Conservation (phyloP, 106 monocot genomes). For the Hemerocallis citrina region DNA sequence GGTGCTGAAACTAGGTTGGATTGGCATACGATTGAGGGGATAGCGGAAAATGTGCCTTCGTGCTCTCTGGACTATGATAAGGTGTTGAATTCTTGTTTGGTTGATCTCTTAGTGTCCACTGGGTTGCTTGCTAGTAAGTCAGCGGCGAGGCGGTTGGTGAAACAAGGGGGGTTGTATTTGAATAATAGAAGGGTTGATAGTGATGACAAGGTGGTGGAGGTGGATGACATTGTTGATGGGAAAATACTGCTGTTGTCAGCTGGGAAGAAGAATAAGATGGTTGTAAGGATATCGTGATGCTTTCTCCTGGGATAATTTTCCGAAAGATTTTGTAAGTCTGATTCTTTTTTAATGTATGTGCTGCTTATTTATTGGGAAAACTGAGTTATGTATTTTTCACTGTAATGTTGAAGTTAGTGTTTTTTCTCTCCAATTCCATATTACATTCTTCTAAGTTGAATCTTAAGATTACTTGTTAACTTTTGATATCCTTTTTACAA, state of each 20-base stretch:
- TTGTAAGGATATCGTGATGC: slow-evolving; percentile 64
- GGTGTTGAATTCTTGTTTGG: slow-evolving; percentile 61
- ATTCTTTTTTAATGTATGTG: neutral
- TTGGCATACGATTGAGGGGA: slow-evolving; percentile 52
- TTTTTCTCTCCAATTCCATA: too few relatives aligned
- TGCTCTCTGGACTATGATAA: slow-evolving; percentile 48
- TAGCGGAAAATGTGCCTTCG: slow-evolving; percentile 82
- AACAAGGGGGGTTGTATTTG: slow-evolving; percentile 86
- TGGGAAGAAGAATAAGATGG: slow-evolving; percentile 97
- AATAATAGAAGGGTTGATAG: slow-evolving; percentile 75
- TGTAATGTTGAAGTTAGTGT: too few relatives aligned
- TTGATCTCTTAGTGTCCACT: slow-evolving; percentile 63
- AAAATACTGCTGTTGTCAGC: slow-evolving; percentile 86
- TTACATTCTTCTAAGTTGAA: too few relatives aligned
- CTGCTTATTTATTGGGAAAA: neutral
- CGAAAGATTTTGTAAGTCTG: neutral
- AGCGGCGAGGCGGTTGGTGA: slow-evolving; percentile 66
- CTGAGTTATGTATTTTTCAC: too few relatives aligned
- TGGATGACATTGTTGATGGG: slow-evolving; percentile 64
- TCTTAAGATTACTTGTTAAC: too few relatives aligned
- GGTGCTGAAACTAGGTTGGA: slow-evolving; percentile 71
- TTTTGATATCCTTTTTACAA: too few relatives aligned
- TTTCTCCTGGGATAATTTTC: neutral
- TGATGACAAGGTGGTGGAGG: slow-evolving; percentile 65
- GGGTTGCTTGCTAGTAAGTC: slow-evolving; percentile 75